Evolutionary conservation across 2,329 filamentous ascomycete genomes (phyloP), one percentile per base, ranked within the genome.

Genomic region (Rhytidhysteron rufulum): DNA sequence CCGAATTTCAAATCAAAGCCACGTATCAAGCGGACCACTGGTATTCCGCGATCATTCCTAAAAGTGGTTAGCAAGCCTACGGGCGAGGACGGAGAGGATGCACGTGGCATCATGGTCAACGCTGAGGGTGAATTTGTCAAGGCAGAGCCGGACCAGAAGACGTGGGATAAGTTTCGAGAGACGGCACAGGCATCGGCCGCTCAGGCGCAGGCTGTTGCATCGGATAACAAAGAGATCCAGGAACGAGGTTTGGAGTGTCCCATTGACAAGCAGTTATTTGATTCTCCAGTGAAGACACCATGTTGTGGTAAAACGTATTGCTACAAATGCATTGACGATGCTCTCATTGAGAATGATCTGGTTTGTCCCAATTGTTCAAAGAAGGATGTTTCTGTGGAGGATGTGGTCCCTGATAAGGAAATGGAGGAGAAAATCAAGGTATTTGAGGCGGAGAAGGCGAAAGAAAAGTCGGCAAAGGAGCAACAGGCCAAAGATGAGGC

Each of bases 321-420:
- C 79, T 93, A 93, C 80, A 89, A 96, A 67, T 98, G 93, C 85
- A 96, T 98, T 72, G 94, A 93, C 67, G 95, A 95, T 80, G 88
- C 90, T 70, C 83, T 98, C 70, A 91, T 96, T 71, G 90, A 97
- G 75, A 93, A 86, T 79, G 93, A 98, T 78, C 89, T 98, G 71
- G 77, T 90, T 68, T 98, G 93, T 69, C 93, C 93, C 50, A 84
- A 83, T 54, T 98, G 93, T 75, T 82, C 87, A 69, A 86, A 85
- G 48, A 89, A 95, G 64, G 88, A 88, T 60, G 88, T 96, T 50
- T 76, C 96, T 58, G 86, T 97, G 70, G 91, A 96, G 77, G 86
- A 95, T 68, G 79, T 98, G 54, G 80, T 83, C 62, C 34, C 83
- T 49, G 89, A 97, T 68, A 85, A 88, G 51, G 88, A 93, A 53